Evolutionary conservation across 2,329 filamentous ascomycete species (phyloP).

Genomic region (Beauveria scarabaeidicola): DNA sequence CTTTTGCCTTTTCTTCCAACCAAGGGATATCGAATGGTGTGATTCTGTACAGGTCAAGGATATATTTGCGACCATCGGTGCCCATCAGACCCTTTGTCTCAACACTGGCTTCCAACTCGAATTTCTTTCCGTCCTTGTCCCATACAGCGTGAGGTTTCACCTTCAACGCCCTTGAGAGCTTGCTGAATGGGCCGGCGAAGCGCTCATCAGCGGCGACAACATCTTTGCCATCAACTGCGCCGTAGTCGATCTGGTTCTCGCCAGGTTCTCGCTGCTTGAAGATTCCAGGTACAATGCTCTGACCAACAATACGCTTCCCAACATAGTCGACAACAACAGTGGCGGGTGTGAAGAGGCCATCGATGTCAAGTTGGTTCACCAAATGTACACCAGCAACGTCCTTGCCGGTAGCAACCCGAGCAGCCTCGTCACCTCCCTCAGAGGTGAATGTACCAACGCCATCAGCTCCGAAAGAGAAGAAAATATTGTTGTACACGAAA

Average conservation of each 20-base stretch:
- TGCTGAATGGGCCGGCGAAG: constrained; percentile 76
- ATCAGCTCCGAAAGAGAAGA: constrained; percentile 97
- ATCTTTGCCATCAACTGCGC: constrained; percentile 94
- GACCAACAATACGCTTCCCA: constrained; percentile 91
- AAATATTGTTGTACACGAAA: constrained; percentile 99
- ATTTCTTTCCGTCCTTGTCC: constrained; percentile 89
- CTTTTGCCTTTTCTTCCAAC: constrained; percentile 65
- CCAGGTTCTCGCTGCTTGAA: constrained; percentile 97
- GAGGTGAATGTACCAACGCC: constrained; percentile 95
- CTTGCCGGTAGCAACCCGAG: constrained; percentile 90
- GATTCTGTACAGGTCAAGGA: constrained; percentile 92
- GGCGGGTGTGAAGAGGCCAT: constrained; percentile 87
- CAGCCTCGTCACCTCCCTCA: constrained; percentile 93
- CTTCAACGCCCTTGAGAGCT: constrained; percentile 81
- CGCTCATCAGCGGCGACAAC: constrained; percentile 83
- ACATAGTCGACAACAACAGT: constrained; percentile 96
- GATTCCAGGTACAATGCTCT: constrained; percentile 96
- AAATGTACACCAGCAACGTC: constrained; percentile 89
- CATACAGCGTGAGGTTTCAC: constrained; percentile 95
- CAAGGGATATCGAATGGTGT: constrained; percentile 86
- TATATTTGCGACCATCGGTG: constrained; percentile 93
- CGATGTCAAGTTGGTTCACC: constrained; percentile 95
- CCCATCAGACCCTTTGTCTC: constrained; percentile 97
- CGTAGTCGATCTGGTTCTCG: constrained; percentile 98
- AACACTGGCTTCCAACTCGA: constrained; percentile 89